Evolutionary conservation across 2,329 filamentous ascomycete species (phyloP).

Genomic region (Penicillium sp.): DNA sequence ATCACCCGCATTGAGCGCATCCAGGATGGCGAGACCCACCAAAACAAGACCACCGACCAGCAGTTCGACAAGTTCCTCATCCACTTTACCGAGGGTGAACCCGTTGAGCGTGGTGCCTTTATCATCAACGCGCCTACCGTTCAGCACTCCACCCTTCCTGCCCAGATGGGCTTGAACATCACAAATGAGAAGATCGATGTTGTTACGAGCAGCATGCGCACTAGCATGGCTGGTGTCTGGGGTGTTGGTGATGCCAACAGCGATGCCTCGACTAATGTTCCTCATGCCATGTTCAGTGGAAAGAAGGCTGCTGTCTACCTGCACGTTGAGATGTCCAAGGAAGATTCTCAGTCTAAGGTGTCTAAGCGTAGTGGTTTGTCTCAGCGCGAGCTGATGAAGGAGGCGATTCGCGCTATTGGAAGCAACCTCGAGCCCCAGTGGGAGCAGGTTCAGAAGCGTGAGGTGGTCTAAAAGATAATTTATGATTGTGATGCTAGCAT

Average conservation of each 20-base stretch:
- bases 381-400: slow-evolving; percentile 26
- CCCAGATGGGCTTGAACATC: slow-evolving; percentile 50
- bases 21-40: slow-evolving; percentile 27
- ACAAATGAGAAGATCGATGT: slow-evolving; percentile 48
- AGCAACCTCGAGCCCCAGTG: slow-evolving; percentile 28
- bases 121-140: slow-evolving; percentile 51
- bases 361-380: slow-evolving; percentile 28
- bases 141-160: slow-evolving; percentile 52
- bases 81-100: slow-evolving; percentile 50
- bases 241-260: slow-evolving; percentile 62
- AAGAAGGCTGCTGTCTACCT: slow-evolving; percentile 60
- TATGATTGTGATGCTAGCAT: background rate
- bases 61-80: slow-evolving; percentile 60
- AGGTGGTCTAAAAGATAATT: background rate
- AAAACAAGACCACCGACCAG: slow-evolving; percentile 28
- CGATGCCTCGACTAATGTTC: slow-evolving; percentile 61
- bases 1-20: slow-evolving; percentile 53
- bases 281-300: slow-evolving; percentile 61
- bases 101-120: slow-evolving; percentile 53
- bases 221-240: slow-evolving; percentile 57
- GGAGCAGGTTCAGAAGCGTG: slow-evolving; percentile 1
- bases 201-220: slow-evolving; percentile 48
- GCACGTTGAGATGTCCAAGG: slow-evolving; percentile 45
- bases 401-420: slow-evolving; percentile 31
- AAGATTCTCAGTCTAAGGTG: slow-evolving; percentile 31